A percentile compares a stretch with the other conserved stretches of the same genome.
Evolutionary conservation across 495 filamentous ascomycete species (phyloP).

Genomic region (Tuber magnatum): DNA sequence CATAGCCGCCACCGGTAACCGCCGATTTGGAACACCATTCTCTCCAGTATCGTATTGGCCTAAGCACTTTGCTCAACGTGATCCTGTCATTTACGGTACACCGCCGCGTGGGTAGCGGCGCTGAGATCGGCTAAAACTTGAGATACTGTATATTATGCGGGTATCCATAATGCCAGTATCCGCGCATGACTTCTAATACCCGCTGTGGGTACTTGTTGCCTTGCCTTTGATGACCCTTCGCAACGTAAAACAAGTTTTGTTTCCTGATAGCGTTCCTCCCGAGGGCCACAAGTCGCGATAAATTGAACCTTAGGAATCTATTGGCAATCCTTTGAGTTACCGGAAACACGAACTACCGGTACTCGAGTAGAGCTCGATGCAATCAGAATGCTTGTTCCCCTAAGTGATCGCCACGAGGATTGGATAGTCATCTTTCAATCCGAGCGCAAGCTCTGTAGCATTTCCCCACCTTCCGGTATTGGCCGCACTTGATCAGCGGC

Average conservation of each 20-base stretch:
- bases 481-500: not conserved
- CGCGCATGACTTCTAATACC: not conserved
- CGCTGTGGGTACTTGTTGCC: not conserved
- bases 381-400: not conserved
- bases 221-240: not conserved
- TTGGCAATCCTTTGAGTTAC: not conserved
- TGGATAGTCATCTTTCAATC: not conserved
- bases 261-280: not conserved
- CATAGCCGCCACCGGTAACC: not conserved
- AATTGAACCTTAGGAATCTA: not conserved
- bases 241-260: not conserved
- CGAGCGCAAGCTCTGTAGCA: not conserved
- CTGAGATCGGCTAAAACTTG: not conserved
- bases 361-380: not conserved
- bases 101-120: not conserved
- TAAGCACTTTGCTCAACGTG: not conserved
- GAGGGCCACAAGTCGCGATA: not conserved
- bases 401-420: not conserved
- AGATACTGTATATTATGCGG: not conserved
- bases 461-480: not conserved
- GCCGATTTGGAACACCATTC: not conserved
- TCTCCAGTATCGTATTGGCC: not conserved
- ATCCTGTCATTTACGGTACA: not conserved
- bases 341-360: too few relatives aligned
- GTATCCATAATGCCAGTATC: not conserved